These are phyloP conservation scores for Raphanus sativus DNA, from an alignment of 345 rosid genomes.

Conservation along the genomic window DNA sequence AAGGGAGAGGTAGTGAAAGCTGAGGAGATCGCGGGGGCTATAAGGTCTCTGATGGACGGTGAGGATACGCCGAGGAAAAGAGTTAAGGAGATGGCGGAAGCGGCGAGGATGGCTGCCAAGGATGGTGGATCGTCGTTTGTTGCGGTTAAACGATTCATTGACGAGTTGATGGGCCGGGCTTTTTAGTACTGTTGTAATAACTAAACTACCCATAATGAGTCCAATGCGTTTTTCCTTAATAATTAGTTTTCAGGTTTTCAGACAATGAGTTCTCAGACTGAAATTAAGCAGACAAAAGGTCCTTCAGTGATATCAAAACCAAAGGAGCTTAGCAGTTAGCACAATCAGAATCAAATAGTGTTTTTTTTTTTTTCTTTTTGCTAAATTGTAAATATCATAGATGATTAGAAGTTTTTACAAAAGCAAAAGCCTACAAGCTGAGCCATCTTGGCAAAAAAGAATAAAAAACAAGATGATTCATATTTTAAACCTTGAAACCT, in stretches of 20 bases:
- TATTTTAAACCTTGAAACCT: too few relatives aligned
- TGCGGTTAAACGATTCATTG: constrained; percentile 31
- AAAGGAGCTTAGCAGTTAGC: not conserved
- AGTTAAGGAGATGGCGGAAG: constrained; percentile 37
- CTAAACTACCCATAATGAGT: not conserved
- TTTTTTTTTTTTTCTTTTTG: too few relatives aligned
- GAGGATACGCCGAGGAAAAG: constrained; percentile 27
- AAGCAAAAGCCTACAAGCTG: too few relatives aligned
- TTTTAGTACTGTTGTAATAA: not conserved
- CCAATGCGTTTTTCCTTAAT: not conserved
- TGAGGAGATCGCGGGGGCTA: constrained; percentile 43
- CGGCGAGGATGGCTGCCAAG: constrained; percentile 31
- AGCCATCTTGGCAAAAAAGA: too few relatives aligned
- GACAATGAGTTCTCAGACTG: not conserved
- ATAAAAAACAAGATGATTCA: too few relatives aligned
- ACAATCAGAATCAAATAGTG: not conserved
- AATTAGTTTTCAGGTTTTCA: not conserved
- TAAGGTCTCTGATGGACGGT: constrained; percentile 38
- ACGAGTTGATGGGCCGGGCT: constrained; percentile 25
- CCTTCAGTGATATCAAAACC: not conserved
- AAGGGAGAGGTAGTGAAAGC: constrained; percentile 34
- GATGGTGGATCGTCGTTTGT: constrained; percentile 46
- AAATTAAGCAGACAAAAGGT: not conserved
- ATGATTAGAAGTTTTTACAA: too few relatives aligned
- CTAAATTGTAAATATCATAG: too few relatives aligned